Evolutionary conservation across 2,329 filamentous ascomycete genomes (phyloP).

Genomic region (Aspergillus versicolor): DNA sequence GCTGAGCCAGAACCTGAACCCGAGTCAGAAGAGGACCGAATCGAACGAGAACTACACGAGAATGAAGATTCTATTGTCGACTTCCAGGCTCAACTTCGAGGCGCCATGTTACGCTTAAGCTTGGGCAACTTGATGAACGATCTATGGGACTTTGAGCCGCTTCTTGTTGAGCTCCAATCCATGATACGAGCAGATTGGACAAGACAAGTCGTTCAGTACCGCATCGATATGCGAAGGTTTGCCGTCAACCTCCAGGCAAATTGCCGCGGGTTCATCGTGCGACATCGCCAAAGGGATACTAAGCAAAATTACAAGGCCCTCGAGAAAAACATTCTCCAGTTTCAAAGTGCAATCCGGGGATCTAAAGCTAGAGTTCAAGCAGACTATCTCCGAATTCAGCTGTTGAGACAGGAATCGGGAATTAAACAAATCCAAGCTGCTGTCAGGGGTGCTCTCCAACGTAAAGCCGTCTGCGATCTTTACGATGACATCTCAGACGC

Average conservation of each 20-base stretch:
- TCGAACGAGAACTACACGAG: constrained; percentile 77
- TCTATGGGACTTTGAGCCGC: constrained; percentile 81
- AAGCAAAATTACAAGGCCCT: constrained; percentile 71
- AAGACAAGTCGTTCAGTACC: constrained; percentile 78
- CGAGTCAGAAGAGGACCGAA: constrained; percentile 80
- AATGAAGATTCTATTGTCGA: constrained; percentile 72
- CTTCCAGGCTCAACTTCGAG: constrained; percentile 82
- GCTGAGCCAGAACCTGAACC: constrained; percentile 77
- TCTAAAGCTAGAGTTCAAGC: constrained; percentile 44
- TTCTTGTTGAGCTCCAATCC: constrained; percentile 78
- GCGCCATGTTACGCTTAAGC: constrained; percentile 72
- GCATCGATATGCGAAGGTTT: constrained; percentile 78
- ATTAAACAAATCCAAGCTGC: constrained; percentile 56
- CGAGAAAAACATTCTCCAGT: constrained; percentile 69
- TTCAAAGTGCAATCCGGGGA: constrained; percentile 78
- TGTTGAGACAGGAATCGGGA: constrained; percentile 42
- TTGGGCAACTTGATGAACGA: constrained; percentile 82
- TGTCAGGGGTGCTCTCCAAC: constrained; percentile 49
- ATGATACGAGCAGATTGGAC: constrained; percentile 85
- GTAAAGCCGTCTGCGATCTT: constrained; percentile 47
- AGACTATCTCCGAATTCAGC: constrained; percentile 39
- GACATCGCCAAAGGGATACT: constrained; percentile 61
- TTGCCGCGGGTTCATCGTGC: constrained; percentile 71
- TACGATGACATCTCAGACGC: constrained; percentile 63
- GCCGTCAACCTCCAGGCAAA: constrained; percentile 77